These are phyloP conservation scores for Penicillium decumbens DNA, from an alignment of 2,329 filamentous ascomycete species.

Conservation along the genomic window DNA sequence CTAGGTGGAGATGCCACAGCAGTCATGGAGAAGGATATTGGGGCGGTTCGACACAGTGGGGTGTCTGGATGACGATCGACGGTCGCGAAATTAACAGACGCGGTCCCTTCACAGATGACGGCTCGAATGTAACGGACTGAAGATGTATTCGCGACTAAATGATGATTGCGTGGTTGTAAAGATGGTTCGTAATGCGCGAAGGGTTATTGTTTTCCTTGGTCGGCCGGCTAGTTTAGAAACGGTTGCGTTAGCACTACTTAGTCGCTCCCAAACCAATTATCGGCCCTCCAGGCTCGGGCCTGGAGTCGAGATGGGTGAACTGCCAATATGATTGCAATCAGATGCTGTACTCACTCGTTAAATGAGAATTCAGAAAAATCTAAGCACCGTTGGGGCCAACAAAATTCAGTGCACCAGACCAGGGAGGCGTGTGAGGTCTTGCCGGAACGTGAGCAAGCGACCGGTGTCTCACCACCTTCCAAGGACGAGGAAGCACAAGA, in stretches of 20 bases:
- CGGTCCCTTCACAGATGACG: neutral
- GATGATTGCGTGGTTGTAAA: neutral
- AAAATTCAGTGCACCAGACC: slow-evolving; percentile 22
- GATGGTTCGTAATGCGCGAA: slow-evolving; percentile 3
- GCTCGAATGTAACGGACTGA: neutral
- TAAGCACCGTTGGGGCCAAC: slow-evolving; percentile 13
- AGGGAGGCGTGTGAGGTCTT: slow-evolving; percentile 32
- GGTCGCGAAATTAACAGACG: slow-evolving; percentile 9
- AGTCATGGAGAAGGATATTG: slow-evolving; percentile 52
- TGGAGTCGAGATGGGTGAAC: slow-evolving; percentile 2
- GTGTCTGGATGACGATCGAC: slow-evolving; percentile 9
- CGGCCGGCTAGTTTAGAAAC: slow-evolving; percentile 22
- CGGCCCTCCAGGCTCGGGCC: slow-evolving; percentile 1
- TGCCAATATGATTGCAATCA: neutral
- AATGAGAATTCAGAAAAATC: slow-evolving; percentile 7
- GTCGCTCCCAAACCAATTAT: slow-evolving; percentile 20
- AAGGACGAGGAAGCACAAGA: slow-evolving; percentile 26
- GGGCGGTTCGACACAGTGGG: slow-evolving; percentile 12
- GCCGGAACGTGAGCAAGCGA: slow-evolving; percentile 27
- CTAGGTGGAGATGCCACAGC: slow-evolving; percentile 62
- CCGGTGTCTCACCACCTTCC: slow-evolving; percentile 25
- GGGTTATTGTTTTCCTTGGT: slow-evolving; percentile 16
- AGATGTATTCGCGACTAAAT: neutral
- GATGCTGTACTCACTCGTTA: slow-evolving; percentile 11
- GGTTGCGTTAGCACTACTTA: slow-evolving; percentile 33